Evolutionary conservation across 768 basidiomycete species (phyloP).

Genomic region (Naganishia vishniacii): DNA sequence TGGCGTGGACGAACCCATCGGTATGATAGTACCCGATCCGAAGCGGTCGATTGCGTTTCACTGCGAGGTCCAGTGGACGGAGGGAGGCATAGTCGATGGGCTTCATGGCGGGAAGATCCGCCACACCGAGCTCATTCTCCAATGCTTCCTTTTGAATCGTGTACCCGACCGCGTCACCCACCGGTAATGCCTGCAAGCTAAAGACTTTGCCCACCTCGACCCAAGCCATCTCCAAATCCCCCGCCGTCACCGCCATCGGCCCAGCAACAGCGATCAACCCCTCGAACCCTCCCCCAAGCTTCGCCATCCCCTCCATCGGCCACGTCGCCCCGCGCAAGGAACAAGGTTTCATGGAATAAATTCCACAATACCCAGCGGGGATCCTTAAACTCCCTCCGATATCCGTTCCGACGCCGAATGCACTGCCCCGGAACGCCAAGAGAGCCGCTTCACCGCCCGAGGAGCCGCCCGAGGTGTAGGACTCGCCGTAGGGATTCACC

Average conservation of each 20-base stretch:
- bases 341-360: conserved; percentile 56
- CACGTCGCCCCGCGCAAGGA: conserved; percentile 29
- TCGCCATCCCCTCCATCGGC: conserved; percentile 60
- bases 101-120: conserved; percentile 10
- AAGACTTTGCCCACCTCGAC: conserved; percentile 56
- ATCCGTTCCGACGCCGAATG: conserved; percentile 69
- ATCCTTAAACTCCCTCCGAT: conserved; percentile 65
- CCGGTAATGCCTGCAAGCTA: neutral
- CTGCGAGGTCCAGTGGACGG: neutral
- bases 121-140: conserved; percentile 1
- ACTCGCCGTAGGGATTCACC: conserved; percentile 66
- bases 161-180: neutral
- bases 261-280: conserved; percentile 56
- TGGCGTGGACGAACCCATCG: conserved; percentile 25
- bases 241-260: conserved; percentile 61
- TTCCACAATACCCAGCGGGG: conserved; percentile 63
- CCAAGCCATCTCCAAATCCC: conserved; percentile 64
- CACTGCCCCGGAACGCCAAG: conserved; percentile 56
- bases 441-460: conserved; percentile 82
- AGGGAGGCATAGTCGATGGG: conserved; percentile 20
- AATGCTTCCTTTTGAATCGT: conserved; percentile 2
- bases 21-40: conserved; percentile 21
- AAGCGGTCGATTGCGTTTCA: neutral
- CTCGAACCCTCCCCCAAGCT: conserved; percentile 56
- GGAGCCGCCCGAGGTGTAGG: conserved; percentile 69